Evolutionary conservation across 257 asterid species (phyloP), one percentile per base, ranked within the genome.

Genomic region (Coffea canephora): DNA sequence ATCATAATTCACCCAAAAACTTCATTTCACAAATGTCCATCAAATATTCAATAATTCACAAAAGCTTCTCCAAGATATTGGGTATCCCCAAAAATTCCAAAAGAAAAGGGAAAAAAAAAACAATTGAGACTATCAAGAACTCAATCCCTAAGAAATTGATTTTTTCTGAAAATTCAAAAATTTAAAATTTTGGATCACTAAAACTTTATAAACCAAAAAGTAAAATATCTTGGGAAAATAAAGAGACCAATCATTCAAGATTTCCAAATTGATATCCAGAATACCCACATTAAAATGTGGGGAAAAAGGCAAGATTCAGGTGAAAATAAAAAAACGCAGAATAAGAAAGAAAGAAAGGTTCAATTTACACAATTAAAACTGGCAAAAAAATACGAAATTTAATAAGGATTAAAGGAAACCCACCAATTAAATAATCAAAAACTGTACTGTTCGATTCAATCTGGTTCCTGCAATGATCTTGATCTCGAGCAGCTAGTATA

Each of bases 401-500:
- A 2, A 36, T 21, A 16, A 69, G 23, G 49, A 77, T 65, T 78
- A 9, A 41, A 14, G 27, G 41, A 55, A 36, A 71, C 82, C 74
- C 78, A 79, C 83, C 83, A 59, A n/a, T 39, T 36, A 10, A 77
- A 52, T 39, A 48, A 77, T 45, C 34, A n/a, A 77, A 54, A 70
- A 70, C n/a, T 23, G 27, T 19, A 79, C 66, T 50, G 41, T 75
- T 54, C 48, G 75, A 57, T 55, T 75, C 54, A 75, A 75, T 57
- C 67, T 52, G 36, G 70, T 65, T 62, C 59, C 31, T 48, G 71
- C 5, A 77, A 81, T 81, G 81, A 81, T 81, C 84, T 59, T 76
- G 81, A 81, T 81, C 77, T 31, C 23, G 16, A 69, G 72, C 81
- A 14, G 78, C 55, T n/a, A 8, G n/a, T 11, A 48, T 25, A 23